These are phyloP conservation scores for Saccharomyces hybrid DNA, from an alignment of 1,139 yeast genomes.

Conservation along the genomic window DNA sequence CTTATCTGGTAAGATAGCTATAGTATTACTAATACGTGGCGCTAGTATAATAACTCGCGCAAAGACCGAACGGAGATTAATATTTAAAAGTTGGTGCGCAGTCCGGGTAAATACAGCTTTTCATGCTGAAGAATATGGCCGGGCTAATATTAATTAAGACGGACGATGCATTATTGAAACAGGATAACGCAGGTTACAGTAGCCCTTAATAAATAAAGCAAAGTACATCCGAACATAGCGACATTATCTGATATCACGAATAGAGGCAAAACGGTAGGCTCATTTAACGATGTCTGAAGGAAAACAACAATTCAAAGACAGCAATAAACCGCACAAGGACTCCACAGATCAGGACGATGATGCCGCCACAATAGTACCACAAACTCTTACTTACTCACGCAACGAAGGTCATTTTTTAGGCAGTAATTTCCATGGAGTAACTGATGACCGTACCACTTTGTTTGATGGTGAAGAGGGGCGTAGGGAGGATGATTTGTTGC, in stretches of 20 bases:
- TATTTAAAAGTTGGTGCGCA: background rate
- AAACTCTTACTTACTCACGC: conserved; percentile 9
- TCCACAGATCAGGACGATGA: conserved; percentile 3
- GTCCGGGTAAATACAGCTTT: background rate
- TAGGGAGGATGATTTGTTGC: conserved; percentile 1
- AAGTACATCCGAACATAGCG: background rate
- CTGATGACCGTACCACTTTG: background rate
- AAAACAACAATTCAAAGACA: background rate
- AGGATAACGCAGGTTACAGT: background rate
- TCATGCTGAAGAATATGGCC: background rate
- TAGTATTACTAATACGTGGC: background rate
- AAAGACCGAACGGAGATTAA: background rate
- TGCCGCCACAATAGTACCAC: conserved; percentile 5
- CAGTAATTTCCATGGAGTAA: background rate
- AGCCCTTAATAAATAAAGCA: background rate
- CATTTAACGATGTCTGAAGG: background rate
- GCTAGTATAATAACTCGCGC: background rate
- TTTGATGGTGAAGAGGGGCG: conserved; percentile 3
- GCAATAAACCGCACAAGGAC: background rate
- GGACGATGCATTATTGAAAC: background rate
- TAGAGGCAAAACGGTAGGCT: background rate
- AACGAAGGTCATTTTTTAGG: conserved; percentile 4
- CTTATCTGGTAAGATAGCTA: background rate
- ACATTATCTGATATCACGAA: background rate
- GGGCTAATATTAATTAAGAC: background rate